phyloP scores from a whole-genome alignment of 177 flowering plant species.

The Telopea speciosissima region DNA sequence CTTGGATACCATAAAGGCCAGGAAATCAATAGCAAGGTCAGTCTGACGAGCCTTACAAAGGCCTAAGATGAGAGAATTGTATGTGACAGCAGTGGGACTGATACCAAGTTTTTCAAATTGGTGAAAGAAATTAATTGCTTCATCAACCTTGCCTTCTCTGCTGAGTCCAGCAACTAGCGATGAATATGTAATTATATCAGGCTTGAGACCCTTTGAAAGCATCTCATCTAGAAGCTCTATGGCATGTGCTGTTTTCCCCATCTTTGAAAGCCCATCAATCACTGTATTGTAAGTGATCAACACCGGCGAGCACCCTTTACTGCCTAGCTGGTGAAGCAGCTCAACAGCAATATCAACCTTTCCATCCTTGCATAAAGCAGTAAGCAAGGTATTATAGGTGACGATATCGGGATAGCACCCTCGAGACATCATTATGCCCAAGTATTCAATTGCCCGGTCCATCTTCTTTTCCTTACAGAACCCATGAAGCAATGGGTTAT shows the following conservation, averaged over 20 bases:
- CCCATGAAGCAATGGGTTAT: slow-evolving; percentile 83
- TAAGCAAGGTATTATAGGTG: slow-evolving; percentile 79
- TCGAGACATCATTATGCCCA: slow-evolving; percentile 65
- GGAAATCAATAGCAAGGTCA: slow-evolving; percentile 69
- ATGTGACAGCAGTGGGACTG: slow-evolving; percentile 61
- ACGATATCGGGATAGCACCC: slow-evolving; percentile 90
- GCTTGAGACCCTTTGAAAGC: slow-evolving; percentile 61
- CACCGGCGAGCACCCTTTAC: slow-evolving; percentile 73
- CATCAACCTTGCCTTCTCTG: slow-evolving; percentile 75
- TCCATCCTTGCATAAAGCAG: slow-evolving; percentile 83
- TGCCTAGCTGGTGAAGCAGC: slow-evolving; percentile 60
- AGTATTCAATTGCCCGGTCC: slow-evolving; percentile 72
- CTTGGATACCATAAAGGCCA: slow-evolving; percentile 61
- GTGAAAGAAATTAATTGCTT: slow-evolving; percentile 60
- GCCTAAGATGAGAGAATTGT: slow-evolving; percentile 69
- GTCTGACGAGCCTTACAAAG: slow-evolving; percentile 72
- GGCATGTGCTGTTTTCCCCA: slow-evolving; percentile 58
- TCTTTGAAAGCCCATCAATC: slow-evolving; percentile 74
- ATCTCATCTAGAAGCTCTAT: slow-evolving; percentile 54
- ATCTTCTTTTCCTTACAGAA: slow-evolving; percentile 86
- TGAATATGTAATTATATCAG: slow-evolving; percentile 73
- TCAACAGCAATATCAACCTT: slow-evolving; percentile 75
- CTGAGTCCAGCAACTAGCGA: slow-evolving; percentile 72
- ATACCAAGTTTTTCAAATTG: slow-evolving; percentile 58
- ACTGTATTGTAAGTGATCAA: slow-evolving; percentile 84